Percentiles rank a stretch among this genome's conserved stretches.
These are phyloP conservation scores for Botrytis galanthina DNA, from an alignment of 2,329 filamentous ascomycete species.

Conservation along the genomic window DNA sequence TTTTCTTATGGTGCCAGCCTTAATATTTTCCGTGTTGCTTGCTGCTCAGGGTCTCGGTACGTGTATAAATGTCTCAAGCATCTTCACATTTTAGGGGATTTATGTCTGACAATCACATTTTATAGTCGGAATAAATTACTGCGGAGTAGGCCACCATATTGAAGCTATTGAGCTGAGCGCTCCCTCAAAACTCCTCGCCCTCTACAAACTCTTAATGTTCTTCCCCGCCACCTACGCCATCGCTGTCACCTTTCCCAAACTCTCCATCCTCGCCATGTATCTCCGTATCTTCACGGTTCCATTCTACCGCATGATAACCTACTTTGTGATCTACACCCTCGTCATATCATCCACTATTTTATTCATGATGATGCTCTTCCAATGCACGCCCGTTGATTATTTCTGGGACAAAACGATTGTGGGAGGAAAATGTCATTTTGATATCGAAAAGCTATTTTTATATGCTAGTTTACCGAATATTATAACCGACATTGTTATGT, in stretches of 20 bases:
- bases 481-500: slow-evolving; percentile 42
- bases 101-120: not conserved
- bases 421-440: slow-evolving; percentile 20
- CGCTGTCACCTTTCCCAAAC: slow-evolving; percentile 25
- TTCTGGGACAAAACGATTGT: slow-evolving; percentile 26
- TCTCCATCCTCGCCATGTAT: slow-evolving; percentile 25
- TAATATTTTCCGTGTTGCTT: slow-evolving; percentile 14
- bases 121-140: slow-evolving; percentile 19
- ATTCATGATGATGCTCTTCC: slow-evolving; percentile 23
- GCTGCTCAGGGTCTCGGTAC: slow-evolving; percentile 17
- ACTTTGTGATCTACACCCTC: slow-evolving; percentile 17
- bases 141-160: slow-evolving; percentile 16
- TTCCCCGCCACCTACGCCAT: slow-evolving; percentile 18
- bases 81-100: not conserved
- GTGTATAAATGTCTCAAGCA: not conserved
- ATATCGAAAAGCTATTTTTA: slow-evolving; percentile 41
- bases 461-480: slow-evolving; percentile 46
- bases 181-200: not conserved
- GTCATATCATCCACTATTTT: slow-evolving; percentile 11
- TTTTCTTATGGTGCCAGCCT: slow-evolving; percentile 18
- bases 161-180: slow-evolving; percentile 1
- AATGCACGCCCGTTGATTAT: slow-evolving; percentile 24
- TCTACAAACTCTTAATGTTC: slow-evolving; percentile 14
- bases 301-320: slow-evolving; percentile 22
- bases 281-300: slow-evolving; percentile 24